These are phyloP conservation scores for Wallacemonas sp. DNA, from an alignment of 208 protist species.

Conservation along the genomic window DNA sequence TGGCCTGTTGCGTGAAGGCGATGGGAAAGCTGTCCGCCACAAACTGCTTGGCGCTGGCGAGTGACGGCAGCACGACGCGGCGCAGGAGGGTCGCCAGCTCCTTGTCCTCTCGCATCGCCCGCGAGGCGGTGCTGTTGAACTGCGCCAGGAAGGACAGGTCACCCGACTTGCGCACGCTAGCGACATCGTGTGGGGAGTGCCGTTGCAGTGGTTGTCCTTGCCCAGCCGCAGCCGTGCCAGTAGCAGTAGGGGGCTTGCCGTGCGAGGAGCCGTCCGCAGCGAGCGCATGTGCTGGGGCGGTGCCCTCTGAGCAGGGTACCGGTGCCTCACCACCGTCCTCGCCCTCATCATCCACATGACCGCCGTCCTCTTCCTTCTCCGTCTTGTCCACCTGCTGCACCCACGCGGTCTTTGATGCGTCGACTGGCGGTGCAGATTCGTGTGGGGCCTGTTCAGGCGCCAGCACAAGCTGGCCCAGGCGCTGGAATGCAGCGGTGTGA, in stretches of 20 bases:
- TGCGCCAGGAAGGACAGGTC: constrained; percentile 16
- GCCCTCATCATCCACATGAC: background rate
- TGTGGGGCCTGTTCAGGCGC: background rate
- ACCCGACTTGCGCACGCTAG: background rate
- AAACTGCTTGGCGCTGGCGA: constrained; percentile 59
- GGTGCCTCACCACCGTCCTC: background rate
- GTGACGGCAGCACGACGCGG: constrained; percentile 56
- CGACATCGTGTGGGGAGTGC: no score
- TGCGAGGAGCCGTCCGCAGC: no score
- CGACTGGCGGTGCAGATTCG: background rate
- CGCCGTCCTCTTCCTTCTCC: background rate
- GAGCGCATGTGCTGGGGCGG: background rate
- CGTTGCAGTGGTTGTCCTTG: background rate
- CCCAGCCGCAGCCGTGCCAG: no score
- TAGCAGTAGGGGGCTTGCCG: no score
- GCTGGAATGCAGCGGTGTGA: constrained; percentile 1
- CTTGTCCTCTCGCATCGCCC: constrained; percentile 16
- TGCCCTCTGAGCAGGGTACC: background rate
- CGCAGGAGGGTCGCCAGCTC: constrained; percentile 48
- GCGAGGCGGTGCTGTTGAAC: constrained; percentile 8
- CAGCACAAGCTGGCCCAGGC: background rate
- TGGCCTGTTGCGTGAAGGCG: constrained; percentile 75
- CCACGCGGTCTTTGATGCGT: no score
- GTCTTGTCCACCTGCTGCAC: background rate
- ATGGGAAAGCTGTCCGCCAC: constrained; percentile 51